Base-by-base conservation (phyloP, 345 rosid genomes). In the Rhodamnia rubescens region DNA sequence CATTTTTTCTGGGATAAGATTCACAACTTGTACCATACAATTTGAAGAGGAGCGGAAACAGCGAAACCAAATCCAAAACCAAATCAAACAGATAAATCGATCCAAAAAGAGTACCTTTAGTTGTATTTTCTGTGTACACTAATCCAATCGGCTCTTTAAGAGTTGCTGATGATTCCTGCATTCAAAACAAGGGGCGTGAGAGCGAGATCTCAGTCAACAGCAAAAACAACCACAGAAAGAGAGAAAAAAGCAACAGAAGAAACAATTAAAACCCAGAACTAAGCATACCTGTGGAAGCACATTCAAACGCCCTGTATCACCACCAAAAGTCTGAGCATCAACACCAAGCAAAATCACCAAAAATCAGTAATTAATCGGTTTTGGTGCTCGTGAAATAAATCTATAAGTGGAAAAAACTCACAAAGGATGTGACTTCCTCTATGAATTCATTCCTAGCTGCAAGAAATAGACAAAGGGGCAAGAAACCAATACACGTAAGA, bases 381-480 rank as follows among this genome's bases (percentile, higher is more conserved):
- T 54, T 16, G 24, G 52, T 32, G 55, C 56, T 10, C 42, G 40
- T 15, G 26, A 87, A 83, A 51, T 11, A 32, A 57, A 74, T 36
- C 55, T 7, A 50, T 26, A 55, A 82, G 12, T 7, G 42, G 8
- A 21, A 42, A 29, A 42, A 87, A 55, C 95, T 85, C 53, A 97
- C 99, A 85, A 94, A 85, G 74, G 98, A 83, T 0, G 94, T 81
- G 53, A 92, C 92, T 89, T 95, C 98, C 47, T 95, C 95, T 50
- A 94, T 89, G 86, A 95, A 93, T 27, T 95, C 93, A 74, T 89
- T 91, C 86, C 89, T 88, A 85, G 94, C 99, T 96, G 91, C 92
- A 90, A 51, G 87, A 80, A 8, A 44, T 29, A 49, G 57, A 82
- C 53, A 83, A 74, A 87, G 49, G n/a, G 74, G 32, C 11, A 40